phyloP scores from a whole-genome alignment of 139 green algal species.

The Picocystis salinarum region DNA sequence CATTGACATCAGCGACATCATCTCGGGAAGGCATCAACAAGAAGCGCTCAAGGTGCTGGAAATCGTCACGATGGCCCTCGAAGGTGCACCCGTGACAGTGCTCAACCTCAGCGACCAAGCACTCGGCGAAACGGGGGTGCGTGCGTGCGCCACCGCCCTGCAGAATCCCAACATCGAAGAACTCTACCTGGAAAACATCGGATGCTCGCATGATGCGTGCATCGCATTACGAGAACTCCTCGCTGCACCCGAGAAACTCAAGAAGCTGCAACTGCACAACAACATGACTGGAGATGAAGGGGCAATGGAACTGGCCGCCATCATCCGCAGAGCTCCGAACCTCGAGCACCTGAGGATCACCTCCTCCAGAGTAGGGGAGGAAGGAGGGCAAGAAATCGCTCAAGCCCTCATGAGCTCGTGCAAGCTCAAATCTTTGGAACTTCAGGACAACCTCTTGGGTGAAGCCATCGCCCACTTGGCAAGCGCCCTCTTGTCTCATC shows the following conservation, averaged over 20 bases:
- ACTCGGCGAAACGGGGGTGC: slow-evolving; percentile 80
- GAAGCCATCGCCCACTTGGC: too few species aligned
- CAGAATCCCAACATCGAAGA: slow-evolving; percentile 17
- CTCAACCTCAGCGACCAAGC: slow-evolving; percentile 81
- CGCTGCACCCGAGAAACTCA: slow-evolving; percentile 13
- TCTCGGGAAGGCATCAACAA: slow-evolving; percentile 59
- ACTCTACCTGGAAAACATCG: slow-evolving; percentile 68
- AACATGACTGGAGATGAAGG: slow-evolving; percentile 74
- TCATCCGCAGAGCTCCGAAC: slow-evolving; percentile 39
- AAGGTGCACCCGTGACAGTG: slow-evolving; percentile 17
- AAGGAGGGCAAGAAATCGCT: slow-evolving; percentile 24
- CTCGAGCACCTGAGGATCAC: slow-evolving; percentile 71
- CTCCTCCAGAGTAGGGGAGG: slow-evolving; percentile 51
- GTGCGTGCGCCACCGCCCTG: slow-evolving; percentile 44
- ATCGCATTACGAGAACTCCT: slow-evolving; percentile 55
- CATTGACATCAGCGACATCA: slow-evolving; percentile 75
- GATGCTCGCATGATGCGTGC: slow-evolving; percentile 67
- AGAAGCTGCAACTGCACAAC: slow-evolving; percentile 71
- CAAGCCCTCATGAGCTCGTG: too few species aligned
- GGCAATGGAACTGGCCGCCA: slow-evolving; percentile 27
- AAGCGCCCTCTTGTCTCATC: too few species aligned
- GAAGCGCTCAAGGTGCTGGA: slow-evolving; percentile 43
- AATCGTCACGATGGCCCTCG: slow-evolving; percentile 37
- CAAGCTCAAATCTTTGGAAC: too few species aligned
- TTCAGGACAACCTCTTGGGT: too few species aligned